Evolutionary conservation across 2,329 filamentous ascomycete genomes (phyloP), one percentile per base, ranked within the genome.

Genomic region (Didymella segeticola): DNA sequence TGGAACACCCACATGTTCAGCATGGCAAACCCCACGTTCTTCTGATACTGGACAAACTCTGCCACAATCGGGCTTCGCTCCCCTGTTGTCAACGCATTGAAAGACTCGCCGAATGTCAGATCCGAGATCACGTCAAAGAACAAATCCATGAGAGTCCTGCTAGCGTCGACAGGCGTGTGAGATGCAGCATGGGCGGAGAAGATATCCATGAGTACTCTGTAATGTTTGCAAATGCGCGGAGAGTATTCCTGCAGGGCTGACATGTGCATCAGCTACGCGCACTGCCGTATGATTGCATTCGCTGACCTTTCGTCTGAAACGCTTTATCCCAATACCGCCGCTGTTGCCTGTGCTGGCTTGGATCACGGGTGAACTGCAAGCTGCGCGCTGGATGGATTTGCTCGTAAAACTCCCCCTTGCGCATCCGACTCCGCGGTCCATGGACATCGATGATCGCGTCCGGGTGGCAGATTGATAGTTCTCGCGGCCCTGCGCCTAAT

Each of bases 281-380:
- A 2, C 11, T 8, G 14, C n/a, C 3, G 3, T n/a, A n/a, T 8
- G 5, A 25, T 4, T 2, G 22, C 7, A 23, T 47, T 14, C 51
- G 14, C 59, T 15, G 20, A 58, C 61, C 68, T 41, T 56, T 64
- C 4, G 51, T 55, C 10, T 57, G 61, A 15, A 74, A 71, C 2
- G 56, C 65, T 14, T 58, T 62, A 38, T 71, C 68, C 68, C 68
- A 72, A 19, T 61, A 50, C n/a, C 49, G 53, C 25, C 70, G 66
- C 17, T 62, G 56, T 22, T 56, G 17, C 20, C 55, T 60, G 38
- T 72, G 68, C 36, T 56, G 60, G 2, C 34, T n/a, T 17, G 43
- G 33, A 37, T 70, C 53, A 10, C 70, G 61, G 17, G 52, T 69
- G 26, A 63, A 50, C 12, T 69, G 64, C 12, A 71, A 47, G 15